Conservation (phyloP, 495 filamentous ascomycete species). For the Venustampulla echinocandica region DNA sequence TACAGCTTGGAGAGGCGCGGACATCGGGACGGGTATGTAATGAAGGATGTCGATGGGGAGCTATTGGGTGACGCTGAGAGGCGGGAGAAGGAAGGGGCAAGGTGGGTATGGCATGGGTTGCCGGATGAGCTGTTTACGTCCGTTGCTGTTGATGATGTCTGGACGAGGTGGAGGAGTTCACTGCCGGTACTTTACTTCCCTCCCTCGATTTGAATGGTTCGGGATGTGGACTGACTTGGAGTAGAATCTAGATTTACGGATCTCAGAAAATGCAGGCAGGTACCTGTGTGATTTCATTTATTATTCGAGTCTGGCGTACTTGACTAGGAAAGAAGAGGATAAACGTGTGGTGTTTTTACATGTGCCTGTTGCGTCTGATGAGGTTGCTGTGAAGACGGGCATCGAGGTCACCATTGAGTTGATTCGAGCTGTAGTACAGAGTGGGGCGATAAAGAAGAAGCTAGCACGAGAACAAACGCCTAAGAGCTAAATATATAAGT, state of each 20-base stretch:
- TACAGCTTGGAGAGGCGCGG: conserved; percentile 65
- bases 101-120: conserved; percentile 38
- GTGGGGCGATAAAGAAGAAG: conserved; percentile 24
- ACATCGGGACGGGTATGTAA: conserved; percentile 66
- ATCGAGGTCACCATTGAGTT: conserved; percentile 56
- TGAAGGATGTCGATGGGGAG: conserved; percentile 57
- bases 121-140: conserved; percentile 39
- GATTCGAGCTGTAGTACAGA: conserved; percentile 56
- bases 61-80: conserved; percentile 25
- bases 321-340: conserved; percentile 38
- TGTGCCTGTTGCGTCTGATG: conserved; percentile 54
- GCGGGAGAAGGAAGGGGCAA: conserved; percentile 28
- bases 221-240: no score
- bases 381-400: conserved; percentile 49
- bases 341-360: conserved; percentile 68
- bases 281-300: conserved; percentile 87
- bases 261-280: conserved; percentile 68
- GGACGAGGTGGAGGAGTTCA: conserved; percentile 43
- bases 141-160: conserved; percentile 45
- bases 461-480: no score
- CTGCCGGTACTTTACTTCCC: conserved; percentile 28
- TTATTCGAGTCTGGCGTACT: conserved; percentile 56
- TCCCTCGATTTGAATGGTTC: no score
- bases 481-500: no score
- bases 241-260: conserved; percentile 44